A percentile compares a stretch with the other conserved stretches of the same genome.
phyloP scores from a whole-genome alignment of 2,329 filamentous ascomycete species.

The Beauveria rudraprayagi region DNA sequence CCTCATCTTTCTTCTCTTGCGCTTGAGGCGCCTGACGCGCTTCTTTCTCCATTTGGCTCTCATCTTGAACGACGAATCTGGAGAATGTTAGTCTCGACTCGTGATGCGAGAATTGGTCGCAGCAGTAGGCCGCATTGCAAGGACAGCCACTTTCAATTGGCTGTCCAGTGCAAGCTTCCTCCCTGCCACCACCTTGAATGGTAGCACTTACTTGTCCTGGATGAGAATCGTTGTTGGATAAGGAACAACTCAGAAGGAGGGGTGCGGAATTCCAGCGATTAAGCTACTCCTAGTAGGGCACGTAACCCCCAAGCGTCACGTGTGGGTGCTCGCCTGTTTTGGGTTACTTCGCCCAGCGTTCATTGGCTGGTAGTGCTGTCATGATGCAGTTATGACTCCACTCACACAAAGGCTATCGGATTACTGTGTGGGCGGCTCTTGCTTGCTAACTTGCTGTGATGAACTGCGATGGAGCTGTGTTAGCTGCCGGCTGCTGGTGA shows the following conservation, averaged over 20 bases:
- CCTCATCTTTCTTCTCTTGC: constrained; percentile 99
- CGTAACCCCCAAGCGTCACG: constrained; percentile 28
- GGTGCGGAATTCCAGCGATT: constrained; percentile 23
- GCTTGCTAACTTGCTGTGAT: background rate
- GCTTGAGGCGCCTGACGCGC: constrained; percentile 97
- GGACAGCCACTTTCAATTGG: background rate
- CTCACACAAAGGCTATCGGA: background rate
- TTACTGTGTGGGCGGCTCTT: background rate
- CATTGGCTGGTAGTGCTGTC: background rate
- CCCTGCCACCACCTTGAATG: background rate
- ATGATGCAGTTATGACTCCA: background rate
- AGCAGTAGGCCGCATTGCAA: background rate
- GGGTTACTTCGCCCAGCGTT: background rate
- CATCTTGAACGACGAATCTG: constrained; percentile 49
- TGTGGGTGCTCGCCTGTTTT: constrained; percentile 16
- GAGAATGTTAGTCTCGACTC: constrained; percentile 16
- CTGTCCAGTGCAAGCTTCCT: constrained; percentile 2
- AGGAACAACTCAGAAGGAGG: constrained; percentile 27
- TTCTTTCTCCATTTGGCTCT: constrained; percentile 99
- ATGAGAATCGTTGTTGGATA: constrained; percentile 40
- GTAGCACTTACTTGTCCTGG: constrained; percentile 31
- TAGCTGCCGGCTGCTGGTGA: background rate
- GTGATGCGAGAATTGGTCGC: background rate
- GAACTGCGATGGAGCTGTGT: background rate
- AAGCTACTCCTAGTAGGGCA: constrained; percentile 29